These are phyloP conservation scores for Crithidia bombi DNA, from an alignment of 208 protist genomes.

Conservation along the genomic window DNA sequence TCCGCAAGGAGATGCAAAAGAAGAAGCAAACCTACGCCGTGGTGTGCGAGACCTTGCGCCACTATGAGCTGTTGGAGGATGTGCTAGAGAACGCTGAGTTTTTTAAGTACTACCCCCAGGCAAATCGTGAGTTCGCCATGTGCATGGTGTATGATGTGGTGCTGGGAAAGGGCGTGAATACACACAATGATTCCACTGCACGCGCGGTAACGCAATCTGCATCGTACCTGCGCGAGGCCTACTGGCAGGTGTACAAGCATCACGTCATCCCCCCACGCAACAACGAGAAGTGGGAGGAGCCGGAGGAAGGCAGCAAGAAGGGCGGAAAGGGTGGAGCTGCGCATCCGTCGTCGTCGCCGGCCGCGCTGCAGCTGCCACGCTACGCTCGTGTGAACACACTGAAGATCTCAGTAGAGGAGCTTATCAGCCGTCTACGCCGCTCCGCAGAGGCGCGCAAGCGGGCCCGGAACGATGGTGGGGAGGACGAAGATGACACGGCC, in stretches of 20 bases:
- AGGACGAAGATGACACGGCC: neutral
- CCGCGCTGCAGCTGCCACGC: conserved; percentile 56
- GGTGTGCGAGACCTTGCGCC: conserved; percentile 86
- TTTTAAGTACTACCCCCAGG: conserved; percentile 83
- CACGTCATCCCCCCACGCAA: conserved; percentile 73
- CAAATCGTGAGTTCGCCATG: conserved; percentile 69
- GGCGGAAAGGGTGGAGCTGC: conserved; percentile 18
- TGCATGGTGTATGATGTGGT: conserved; percentile 91
- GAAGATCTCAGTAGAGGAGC: conserved; percentile 71
- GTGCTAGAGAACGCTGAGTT: conserved; percentile 84
- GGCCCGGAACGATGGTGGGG: conserved; percentile 6
- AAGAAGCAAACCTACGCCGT: conserved; percentile 94
- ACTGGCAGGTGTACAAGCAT: conserved; percentile 79
- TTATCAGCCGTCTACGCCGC: conserved; percentile 65
- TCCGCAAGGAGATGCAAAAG: conserved; percentile 93
- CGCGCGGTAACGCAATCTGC: conserved; percentile 70
- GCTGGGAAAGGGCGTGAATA: conserved; percentile 89
- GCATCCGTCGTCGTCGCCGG: neutral
- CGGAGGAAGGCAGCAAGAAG: conserved; percentile 13
- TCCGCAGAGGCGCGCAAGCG: conserved; percentile 40
- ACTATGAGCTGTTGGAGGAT: conserved; percentile 89
- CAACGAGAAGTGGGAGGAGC: conserved; percentile 47
- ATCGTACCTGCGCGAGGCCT: conserved; percentile 81
- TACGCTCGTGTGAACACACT: conserved; percentile 92
- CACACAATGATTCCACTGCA: conserved; percentile 79